A percentile compares a stretch with the other conserved stretches of the same genome.
Evolutionary conservation across 164 flowering plant genomes (phyloP).

Genomic region (Stephania yunnanensis): DNA sequence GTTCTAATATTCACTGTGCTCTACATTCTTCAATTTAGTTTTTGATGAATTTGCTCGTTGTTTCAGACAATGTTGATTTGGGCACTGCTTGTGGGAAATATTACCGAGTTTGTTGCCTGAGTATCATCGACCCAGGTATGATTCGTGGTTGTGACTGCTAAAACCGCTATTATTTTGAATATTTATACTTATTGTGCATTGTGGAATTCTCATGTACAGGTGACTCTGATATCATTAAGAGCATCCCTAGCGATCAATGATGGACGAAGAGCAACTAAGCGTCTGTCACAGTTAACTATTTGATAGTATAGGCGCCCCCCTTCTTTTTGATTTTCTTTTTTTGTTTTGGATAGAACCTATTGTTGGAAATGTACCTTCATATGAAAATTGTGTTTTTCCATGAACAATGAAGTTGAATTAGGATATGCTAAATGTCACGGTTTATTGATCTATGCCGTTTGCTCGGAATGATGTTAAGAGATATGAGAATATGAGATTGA

Average conservation of each 20-base stretch:
- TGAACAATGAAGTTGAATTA: neutral
- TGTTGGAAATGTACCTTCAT: neutral
- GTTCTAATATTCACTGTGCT: neutral
- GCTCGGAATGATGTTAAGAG: neutral
- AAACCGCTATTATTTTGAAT: neutral
- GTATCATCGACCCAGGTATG: slow-evolving; percentile 37
- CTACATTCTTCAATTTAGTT: neutral
- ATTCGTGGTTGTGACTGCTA: neutral
- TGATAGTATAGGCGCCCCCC: no score
- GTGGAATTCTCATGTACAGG: slow-evolving; percentile 18
- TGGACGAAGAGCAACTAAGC: neutral
- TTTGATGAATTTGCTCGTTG: neutral
- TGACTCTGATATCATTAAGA: slow-evolving; percentile 48
- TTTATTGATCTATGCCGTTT: neutral
- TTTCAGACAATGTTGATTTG: slow-evolving; percentile 45
- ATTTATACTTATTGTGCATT: neutral
- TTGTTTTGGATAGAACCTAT: neutral
- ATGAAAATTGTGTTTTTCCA: neutral
- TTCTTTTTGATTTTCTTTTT: neutral
- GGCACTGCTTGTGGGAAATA: slow-evolving; percentile 59
- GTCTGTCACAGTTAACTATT: neutral
- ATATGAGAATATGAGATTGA: no score
- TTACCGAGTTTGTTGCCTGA: slow-evolving; percentile 49
- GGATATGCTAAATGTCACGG: neutral
- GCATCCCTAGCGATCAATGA: slow-evolving; percentile 34